Base-by-base conservation (phyloP, 2,329 filamentous ascomycete species). In the Pyricularia sp. region DNA sequence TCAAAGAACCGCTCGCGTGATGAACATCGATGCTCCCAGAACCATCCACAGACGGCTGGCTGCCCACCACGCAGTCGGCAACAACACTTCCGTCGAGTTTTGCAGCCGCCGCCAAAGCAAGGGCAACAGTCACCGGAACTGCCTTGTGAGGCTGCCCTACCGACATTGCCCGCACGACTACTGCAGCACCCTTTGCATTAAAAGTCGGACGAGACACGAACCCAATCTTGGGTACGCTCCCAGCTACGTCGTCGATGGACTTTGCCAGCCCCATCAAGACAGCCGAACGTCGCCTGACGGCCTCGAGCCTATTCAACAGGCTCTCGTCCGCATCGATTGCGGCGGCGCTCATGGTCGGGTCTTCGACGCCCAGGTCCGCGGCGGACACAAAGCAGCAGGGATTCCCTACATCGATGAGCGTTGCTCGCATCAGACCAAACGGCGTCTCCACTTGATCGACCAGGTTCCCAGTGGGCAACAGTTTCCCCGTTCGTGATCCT, bases 141-240 rank as follows among this genome's bases (percentile, higher is more conserved):
- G 77, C 77, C 69, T 76, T 78, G 67, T 80, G 78, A 5, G 77
- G 73, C 67, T 79, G 77, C 4, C 79, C 70, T 75, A 82, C 71
- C 68, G 78, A 75, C 72, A 83, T 63, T 4, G 81, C 81, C 2
- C 75, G 74, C 33, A 83, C 73, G 68, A 79, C 76, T 1, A 76
- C 69, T 1, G 49, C 64, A 8, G 65, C 35, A 70, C 69, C 10
- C 68, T 64, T 13, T 70, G 67, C 26, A 64, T 65, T 67, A 57
- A 57, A 57, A 9, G 61, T 57, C 26, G 70, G 72, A 0, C 74
- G 69, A 19, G 78, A 78, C 10, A 82, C 74, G 4, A 82, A 66
- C 22, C 80, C 75, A 35, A 79, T 75, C 71, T 79, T 79, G n/a
- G 78, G 78, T 30, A 79, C 74, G 35, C 79, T 75, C 71, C 78